A percentile compares a stretch with the other conserved stretches of the same genome.
These are phyloP conservation scores for cucumber (Cucumis sativus) DNA, from an alignment of 306 rosid genomes.

Conservation along the genomic window Cucumber_9930_V3 NC_026659.2:17834501-17835000, in stretches of 20 bases:
- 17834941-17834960: neutral
- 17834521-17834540: slow-evolving; percentile 62
- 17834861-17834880: neutral
- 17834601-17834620: slow-evolving; percentile 84
- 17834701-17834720: neutral
- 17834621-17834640: slow-evolving; percentile 96
- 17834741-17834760: neutral
- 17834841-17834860: neutral
- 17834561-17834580: slow-evolving; percentile 67
- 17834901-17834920: neutral
- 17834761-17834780: neutral
- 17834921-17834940: neutral
- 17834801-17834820: neutral
- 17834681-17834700: neutral
- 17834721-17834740: neutral
- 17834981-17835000: neutral
- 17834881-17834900: neutral
- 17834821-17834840: neutral
- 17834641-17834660: slow-evolving; percentile 12
- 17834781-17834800: neutral
- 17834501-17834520: slow-evolving; percentile 88
- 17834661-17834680: neutral
- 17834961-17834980: neutral
- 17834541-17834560: slow-evolving; percentile 99
- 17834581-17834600: slow-evolving; percentile 85